phyloP scores from a whole-genome alignment of 306 rosid species.

The Cucurbita moschata region DNA sequence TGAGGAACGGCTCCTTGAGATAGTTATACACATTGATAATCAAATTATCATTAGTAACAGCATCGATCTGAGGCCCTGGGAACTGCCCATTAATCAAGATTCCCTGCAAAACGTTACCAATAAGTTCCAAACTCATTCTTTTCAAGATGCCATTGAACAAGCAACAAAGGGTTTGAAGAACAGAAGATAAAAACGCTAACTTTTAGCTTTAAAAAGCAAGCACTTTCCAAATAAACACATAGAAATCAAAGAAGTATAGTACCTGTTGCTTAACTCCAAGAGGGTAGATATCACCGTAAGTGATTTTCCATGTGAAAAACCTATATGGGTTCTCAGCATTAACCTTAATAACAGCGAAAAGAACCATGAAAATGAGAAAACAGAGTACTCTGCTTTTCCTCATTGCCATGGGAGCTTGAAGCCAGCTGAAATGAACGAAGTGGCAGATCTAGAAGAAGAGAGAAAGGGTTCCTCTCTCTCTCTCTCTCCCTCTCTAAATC shows the following conservation, averaged over 20 bases:
- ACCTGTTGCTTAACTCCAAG: constrained; percentile 94
- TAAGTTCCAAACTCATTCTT: background rate
- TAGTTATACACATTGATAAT: constrained; percentile 68
- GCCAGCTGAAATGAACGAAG: background rate
- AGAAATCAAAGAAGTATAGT: background rate
- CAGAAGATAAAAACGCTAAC: background rate
- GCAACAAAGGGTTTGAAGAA: background rate
- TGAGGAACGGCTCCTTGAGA: constrained; percentile 70
- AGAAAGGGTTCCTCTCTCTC: background rate
- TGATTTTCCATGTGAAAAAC: constrained; percentile 73
- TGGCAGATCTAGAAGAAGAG: constrained; percentile 1
- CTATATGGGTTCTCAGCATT: constrained; percentile 71
- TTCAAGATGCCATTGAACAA: background rate
- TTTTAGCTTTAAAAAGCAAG: background rate
- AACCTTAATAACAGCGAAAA: constrained; percentile 21
- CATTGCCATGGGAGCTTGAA: background rate
- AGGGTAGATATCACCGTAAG: constrained; percentile 77
- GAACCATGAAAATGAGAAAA: constrained; percentile 13
- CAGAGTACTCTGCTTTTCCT: constrained; percentile 6
- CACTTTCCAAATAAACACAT: constrained; percentile 9
- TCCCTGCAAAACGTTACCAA: constrained; percentile 30
- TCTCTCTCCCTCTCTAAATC: background rate
- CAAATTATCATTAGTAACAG: constrained; percentile 84
- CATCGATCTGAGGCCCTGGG: constrained; percentile 97
- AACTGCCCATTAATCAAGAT: constrained; percentile 92